phyloP scores from a whole-genome alignment of 805 yeast species.

The Nakazawaea populi region DNA sequence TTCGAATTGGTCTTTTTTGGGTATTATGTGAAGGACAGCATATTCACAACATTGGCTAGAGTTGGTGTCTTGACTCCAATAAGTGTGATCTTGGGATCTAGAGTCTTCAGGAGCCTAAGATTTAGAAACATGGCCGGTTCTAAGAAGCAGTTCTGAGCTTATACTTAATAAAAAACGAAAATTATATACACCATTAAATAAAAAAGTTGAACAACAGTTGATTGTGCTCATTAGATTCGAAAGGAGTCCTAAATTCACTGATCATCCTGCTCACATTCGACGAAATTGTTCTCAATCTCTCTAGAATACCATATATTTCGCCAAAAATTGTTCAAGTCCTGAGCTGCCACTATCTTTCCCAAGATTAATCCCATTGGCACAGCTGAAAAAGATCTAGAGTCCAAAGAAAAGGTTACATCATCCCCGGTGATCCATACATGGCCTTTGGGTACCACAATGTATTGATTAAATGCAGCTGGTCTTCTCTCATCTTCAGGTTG shows the following conservation, averaged over 20 bases:
- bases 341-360: conserved; percentile 80
- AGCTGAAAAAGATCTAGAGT: conserved; percentile 85
- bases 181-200: no score
- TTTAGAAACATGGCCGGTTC: conserved; percentile 20
- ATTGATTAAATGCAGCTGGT: conserved; percentile 37
- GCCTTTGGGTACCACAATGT: conserved; percentile 80
- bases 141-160: conserved; percentile 20
- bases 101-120: conserved; percentile 41
- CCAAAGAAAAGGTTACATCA: conserved; percentile 79
- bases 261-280: conserved; percentile 5
- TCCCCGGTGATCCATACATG: conserved; percentile 98
- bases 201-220: no score
- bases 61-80: conserved; percentile 44
- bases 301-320: conserved; percentile 44
- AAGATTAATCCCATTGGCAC: conserved; percentile 82
- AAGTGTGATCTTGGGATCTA: conserved; percentile 57
- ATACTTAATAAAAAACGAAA: background rate
- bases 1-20: conserved; percentile 49
- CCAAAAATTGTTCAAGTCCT: conserved; percentile 42
- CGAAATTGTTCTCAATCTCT: conserved; percentile 46
- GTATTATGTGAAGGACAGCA: conserved; percentile 55
- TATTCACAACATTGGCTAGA: conserved; percentile 51
- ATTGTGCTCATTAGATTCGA: no score
- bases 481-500: conserved; percentile 13
- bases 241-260: no score